These are phyloP conservation scores for Cyamopsis tetragonoloba DNA, from an alignment of 306 rosid genomes.

Conservation along the genomic window DNA sequence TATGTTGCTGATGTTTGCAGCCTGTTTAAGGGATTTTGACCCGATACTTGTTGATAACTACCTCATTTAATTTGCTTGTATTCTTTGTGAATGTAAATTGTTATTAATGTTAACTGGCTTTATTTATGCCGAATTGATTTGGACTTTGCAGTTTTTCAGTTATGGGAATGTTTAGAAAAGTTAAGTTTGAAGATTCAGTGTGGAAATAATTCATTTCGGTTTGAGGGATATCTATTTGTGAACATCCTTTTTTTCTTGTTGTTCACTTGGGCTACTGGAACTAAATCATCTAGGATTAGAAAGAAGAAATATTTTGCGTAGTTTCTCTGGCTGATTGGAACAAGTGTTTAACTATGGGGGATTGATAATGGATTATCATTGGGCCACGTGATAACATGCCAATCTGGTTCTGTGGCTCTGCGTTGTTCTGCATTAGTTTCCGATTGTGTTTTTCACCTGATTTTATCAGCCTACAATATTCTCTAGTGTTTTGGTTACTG, in stretches of 20 bases:
- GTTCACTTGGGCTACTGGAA: no score
- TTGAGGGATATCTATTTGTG: background rate
- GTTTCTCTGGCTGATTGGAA: background rate
- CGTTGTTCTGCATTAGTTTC: slow-evolving; percentile 3
- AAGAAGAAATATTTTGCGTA: background rate
- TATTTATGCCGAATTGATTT: background rate
- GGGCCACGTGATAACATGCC: background rate
- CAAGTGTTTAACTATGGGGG: background rate
- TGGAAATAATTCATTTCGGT: background rate
- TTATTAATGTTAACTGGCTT: background rate
- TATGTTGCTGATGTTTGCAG: background rate
- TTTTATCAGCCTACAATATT: background rate
- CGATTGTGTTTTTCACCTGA: background rate
- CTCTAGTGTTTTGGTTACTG: background rate
- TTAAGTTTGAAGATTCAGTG: background rate
- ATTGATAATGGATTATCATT: background rate
- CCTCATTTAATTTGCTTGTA: background rate
- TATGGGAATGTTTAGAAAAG: background rate
- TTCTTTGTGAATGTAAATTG: background rate
- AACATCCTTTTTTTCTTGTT: background rate
- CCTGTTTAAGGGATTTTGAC: background rate
- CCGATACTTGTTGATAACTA: background rate
- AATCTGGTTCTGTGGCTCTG: background rate
- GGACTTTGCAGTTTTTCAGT: background rate
- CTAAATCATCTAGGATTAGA: background rate